phyloP scores from a whole-genome alignment of 169 alveolate genomes.

The Plasmodium vivax region DNA sequence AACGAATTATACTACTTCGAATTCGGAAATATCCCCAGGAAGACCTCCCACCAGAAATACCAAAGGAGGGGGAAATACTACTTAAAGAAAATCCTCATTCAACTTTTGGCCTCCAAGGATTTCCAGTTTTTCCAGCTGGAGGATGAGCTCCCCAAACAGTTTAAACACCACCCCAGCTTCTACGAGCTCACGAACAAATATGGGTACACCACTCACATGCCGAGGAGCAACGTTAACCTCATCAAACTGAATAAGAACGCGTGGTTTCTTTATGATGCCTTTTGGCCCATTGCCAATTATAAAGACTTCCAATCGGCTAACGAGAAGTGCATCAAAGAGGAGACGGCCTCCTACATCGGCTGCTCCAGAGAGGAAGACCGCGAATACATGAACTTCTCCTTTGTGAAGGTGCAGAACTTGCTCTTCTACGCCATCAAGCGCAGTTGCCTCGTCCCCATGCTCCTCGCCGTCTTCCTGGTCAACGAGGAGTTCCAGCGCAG shows the following conservation, averaged over 20 bases:
- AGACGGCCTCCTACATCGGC: conserved; percentile 53
- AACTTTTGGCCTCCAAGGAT: conserved; percentile 63
- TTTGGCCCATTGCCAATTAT: conserved; percentile 31
- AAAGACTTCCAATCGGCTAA: conserved; percentile 63
- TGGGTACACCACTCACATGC: conserved; percentile 53
- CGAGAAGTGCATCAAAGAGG: conserved; percentile 60
- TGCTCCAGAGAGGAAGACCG: conserved; percentile 47
- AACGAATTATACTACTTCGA: conserved; percentile 66
- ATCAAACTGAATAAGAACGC: conserved; percentile 49
- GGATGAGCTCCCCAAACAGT: conserved; percentile 41
- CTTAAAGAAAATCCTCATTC: conserved; percentile 38
- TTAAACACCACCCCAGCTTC: conserved; percentile 48
- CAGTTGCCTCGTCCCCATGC: conserved; percentile 51
- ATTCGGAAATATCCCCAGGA: conserved; percentile 50
- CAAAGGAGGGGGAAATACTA: conserved; percentile 44
- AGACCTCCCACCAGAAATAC: conserved; percentile 41
- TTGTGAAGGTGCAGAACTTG: conserved; percentile 29
- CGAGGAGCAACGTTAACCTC: conserved; percentile 31
- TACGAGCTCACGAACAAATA: conserved; percentile 35
- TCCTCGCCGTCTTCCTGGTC: neutral
- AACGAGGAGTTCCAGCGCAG: conserved; percentile 35
- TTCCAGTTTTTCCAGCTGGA: conserved; percentile 58
- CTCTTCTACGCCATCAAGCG: conserved; percentile 26
- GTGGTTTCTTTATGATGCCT: conserved; percentile 64
- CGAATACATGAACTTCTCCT: conserved; percentile 31